Evolutionary conservation across 768 basidiomycete species (phyloP).

Genomic region (Suillus hirtellus): DNA sequence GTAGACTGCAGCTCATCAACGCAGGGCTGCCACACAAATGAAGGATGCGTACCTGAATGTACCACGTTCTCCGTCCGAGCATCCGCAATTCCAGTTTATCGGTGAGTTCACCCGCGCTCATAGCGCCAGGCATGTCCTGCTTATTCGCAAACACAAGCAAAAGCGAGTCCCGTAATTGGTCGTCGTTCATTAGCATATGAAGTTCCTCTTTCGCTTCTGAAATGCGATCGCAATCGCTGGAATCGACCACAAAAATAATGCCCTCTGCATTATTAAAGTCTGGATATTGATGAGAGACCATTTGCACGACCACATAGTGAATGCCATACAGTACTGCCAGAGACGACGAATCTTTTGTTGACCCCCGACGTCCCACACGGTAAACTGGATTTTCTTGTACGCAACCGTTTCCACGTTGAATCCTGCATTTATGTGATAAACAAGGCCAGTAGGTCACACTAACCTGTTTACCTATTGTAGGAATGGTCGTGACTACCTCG

Average conservation of each 20-base stretch:
- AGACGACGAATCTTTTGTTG: slow-evolving; percentile 98
- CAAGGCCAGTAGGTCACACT: background rate
- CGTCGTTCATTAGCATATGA: slow-evolving; percentile 90
- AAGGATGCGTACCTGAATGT: slow-evolving; percentile 80
- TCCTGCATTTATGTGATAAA: slow-evolving; percentile 38
- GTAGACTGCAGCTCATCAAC: slow-evolving; percentile 38
- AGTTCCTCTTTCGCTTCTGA: slow-evolving; percentile 96
- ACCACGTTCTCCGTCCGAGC: slow-evolving; percentile 97
- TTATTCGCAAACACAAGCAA: slow-evolving; percentile 99
- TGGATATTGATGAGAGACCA: background rate
- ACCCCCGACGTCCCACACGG: slow-evolving; percentile 96
- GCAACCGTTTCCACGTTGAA: slow-evolving; percentile 99
- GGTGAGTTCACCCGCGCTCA: slow-evolving; percentile 98
- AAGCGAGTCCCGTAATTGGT: slow-evolving; percentile 97
- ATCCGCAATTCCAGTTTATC: slow-evolving; percentile 93
- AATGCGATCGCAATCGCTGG: slow-evolving; percentile 90
- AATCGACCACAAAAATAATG: slow-evolving; percentile 97
- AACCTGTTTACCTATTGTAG: slow-evolving; percentile 60
- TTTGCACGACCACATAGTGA: background rate
- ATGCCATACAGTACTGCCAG: slow-evolving; percentile 73
- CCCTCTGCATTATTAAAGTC: slow-evolving; percentile 94
- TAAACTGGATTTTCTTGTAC: slow-evolving; percentile 97
- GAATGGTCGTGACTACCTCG: slow-evolving; percentile 98
- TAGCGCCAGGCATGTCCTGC: slow-evolving; percentile 96
- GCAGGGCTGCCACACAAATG: background rate